Evolutionary conservation across 2,329 filamentous ascomycete genomes (phyloP).

Genomic region (Akanthomyces uredinophilus): DNA sequence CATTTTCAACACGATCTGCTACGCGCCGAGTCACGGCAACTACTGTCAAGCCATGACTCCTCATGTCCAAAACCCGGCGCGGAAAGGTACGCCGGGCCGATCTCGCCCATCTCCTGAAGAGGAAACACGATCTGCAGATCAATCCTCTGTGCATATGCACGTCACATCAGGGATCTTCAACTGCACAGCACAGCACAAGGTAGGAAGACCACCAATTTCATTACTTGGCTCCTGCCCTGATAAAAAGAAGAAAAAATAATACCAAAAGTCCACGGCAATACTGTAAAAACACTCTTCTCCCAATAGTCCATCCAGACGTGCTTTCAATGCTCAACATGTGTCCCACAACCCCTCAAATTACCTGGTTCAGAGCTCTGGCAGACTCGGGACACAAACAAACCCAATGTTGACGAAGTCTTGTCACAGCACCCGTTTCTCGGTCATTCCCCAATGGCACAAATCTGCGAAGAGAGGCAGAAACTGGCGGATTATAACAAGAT

Average conservation of each 20-base stretch:
- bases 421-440: neutral
- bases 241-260: neutral
- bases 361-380: neutral
- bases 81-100: too few relatives aligned
- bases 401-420: neutral
- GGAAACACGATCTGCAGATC: neutral
- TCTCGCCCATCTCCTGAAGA: neutral
- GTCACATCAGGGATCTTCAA: neutral
- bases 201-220: constrained; percentile 7
- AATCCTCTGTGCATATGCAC: neutral
- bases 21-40: too few relatives aligned
- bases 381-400: neutral
- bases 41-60: too few relatives aligned
- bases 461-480: neutral
- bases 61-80: too few relatives aligned
- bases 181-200: neutral
- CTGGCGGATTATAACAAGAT: neutral
- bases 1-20: too few relatives aligned
- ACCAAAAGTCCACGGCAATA: neutral
- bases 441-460: neutral
- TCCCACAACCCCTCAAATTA: neutral
- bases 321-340: constrained; percentile 2
- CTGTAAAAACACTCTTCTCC: neutral
- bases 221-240: neutral
- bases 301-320: neutral